Evolutionary conservation across 1,284 basidiomycete genomes (phyloP).

Genomic region (Moesziomyces antarcticus): DNA sequence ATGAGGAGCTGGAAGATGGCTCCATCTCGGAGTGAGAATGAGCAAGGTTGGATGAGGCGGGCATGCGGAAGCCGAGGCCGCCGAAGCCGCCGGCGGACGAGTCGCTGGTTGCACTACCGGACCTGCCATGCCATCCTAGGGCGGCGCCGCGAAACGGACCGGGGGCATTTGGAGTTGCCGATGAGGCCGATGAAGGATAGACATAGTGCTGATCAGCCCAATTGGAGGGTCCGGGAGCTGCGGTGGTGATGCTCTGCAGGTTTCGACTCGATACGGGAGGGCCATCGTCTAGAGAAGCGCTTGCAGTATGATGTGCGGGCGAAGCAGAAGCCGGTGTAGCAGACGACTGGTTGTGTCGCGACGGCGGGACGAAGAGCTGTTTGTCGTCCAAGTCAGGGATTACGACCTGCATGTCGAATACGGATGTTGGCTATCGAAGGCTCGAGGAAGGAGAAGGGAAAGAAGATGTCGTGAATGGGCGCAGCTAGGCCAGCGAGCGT

Average conservation of each 20-base stretch:
- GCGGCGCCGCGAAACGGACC: constrained; percentile 51
- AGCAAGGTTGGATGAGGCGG: constrained; percentile 6
- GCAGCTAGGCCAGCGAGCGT: background rate
- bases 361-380: constrained; percentile 41
- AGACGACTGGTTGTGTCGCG: constrained; percentile 30
- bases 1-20: constrained; percentile 8
- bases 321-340: constrained; percentile 18
- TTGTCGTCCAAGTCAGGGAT: constrained; percentile 66
- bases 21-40: constrained; percentile 6
- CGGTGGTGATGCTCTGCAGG: constrained; percentile 39
- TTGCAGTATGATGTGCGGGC: constrained; percentile 11
- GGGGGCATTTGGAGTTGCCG: constrained; percentile 7
- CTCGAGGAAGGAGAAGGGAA: no score
- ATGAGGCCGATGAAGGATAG: constrained; percentile 11
- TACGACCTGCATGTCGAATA: constrained; percentile 56
- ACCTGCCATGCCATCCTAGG: constrained; percentile 43
- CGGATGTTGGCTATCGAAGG: background rate
- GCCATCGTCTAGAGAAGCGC: constrained; percentile 23
- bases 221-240: constrained; percentile 5
- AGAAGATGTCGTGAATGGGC: background rate
- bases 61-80: constrained; percentile 34
- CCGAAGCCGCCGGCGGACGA: constrained; percentile 46
- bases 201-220: constrained; percentile 14
- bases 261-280: constrained; percentile 39
- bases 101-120: constrained; percentile 46